These are phyloP conservation scores for Penicillium janthinellum DNA, from an alignment of 2,329 filamentous ascomycete genomes.

Conservation along the genomic window DNA sequence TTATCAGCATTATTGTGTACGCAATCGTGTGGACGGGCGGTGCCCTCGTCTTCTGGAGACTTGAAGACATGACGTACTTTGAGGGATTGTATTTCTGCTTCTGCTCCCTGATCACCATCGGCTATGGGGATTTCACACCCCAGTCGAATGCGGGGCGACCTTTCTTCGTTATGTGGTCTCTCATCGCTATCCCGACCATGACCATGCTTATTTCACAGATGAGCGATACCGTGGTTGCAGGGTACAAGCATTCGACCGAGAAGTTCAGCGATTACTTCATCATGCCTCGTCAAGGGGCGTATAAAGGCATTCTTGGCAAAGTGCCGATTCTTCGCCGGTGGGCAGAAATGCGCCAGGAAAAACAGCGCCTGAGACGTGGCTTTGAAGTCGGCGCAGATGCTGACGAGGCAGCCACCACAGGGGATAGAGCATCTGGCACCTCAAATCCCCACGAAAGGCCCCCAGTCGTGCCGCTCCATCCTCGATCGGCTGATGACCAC, in stretches of 20 bases:
- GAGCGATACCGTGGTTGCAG: conserved; percentile 75
- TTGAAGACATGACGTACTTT: conserved; percentile 68
- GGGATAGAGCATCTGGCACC: conserved; percentile 7
- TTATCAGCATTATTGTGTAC: conserved; percentile 68
- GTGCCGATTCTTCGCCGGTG: conserved; percentile 46
- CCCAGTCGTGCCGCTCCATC: neutral
- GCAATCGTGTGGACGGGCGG: conserved; percentile 77
- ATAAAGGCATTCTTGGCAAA: conserved; percentile 52
- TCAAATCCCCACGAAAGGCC: conserved; percentile 6
- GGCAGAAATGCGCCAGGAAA: conserved; percentile 43
- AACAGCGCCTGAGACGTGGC: conserved; percentile 50
- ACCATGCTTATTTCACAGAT: conserved; percentile 84
- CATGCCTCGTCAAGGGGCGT: conserved; percentile 62
- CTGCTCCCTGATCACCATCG: conserved; percentile 78
- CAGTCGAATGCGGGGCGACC: conserved; percentile 75
- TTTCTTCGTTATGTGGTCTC: conserved; percentile 92
- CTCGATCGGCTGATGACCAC: neutral
- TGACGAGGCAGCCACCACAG: conserved; percentile 25
- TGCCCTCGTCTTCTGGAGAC: conserved; percentile 71
- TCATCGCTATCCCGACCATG: conserved; percentile 84
- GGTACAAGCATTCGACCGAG: conserved; percentile 64
- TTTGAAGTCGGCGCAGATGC: conserved; percentile 47
- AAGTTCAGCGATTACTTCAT: conserved; percentile 66
- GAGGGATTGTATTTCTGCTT: conserved; percentile 84
- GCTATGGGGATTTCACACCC: conserved; percentile 79